phyloP scores from a whole-genome alignment of 108 stramenopile species.

The Nitzschia sp. region DNA sequence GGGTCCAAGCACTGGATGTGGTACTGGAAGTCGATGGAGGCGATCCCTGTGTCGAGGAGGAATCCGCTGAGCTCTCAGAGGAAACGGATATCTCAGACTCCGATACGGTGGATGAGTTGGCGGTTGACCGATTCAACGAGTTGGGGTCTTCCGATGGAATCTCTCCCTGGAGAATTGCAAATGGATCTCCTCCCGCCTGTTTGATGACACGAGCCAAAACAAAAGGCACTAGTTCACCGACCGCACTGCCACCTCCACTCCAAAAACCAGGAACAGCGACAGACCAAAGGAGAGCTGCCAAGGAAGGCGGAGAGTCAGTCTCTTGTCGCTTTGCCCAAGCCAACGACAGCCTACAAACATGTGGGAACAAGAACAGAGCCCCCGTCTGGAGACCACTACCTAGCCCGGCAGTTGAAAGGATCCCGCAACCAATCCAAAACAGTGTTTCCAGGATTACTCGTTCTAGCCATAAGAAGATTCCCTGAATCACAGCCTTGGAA shows the following conservation, averaged over 20 bases:
- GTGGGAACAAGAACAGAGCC: constrained; percentile 12
- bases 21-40: neutral
- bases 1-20: neutral
- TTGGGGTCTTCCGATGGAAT: neutral
- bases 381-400: constrained; percentile 14
- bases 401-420: constrained; percentile 5
- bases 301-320: neutral
- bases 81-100: neutral
- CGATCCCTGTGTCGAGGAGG: neutral
- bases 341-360: constrained; percentile 3
- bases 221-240: constrained; percentile 11
- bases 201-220: neutral
- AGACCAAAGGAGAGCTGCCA: constrained; percentile 17
- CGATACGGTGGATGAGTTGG: neutral
- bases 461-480: neutral
- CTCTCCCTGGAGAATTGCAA: constrained; percentile 1
- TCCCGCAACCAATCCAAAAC: constrained; percentile 17
- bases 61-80: neutral
- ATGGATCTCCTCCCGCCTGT: constrained; percentile 5
- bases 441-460: neutral
- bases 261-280: constrained; percentile 11
- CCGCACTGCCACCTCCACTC: constrained; percentile 13
- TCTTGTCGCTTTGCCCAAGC: constrained; percentile 7
- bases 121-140: neutral
- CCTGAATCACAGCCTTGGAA: neutral